Percentiles rank a stretch among this genome's conserved stretches.
phyloP scores from a whole-genome alignment of 106 monocot species.

The Vanilla planifolia region DNA sequence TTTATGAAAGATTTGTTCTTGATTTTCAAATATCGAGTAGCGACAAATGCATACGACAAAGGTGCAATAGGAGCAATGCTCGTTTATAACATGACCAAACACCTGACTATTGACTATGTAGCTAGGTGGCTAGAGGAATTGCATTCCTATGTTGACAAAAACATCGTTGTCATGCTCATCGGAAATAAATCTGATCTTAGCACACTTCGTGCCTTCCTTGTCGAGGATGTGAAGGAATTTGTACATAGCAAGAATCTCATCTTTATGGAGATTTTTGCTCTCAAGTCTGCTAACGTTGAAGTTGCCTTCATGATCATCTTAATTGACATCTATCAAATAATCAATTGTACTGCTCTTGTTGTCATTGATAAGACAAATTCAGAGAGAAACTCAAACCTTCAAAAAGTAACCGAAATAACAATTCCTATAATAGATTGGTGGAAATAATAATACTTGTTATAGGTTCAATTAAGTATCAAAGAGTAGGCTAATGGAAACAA shows the following conservation, averaged over 20 bases:
- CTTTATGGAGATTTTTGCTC: slow-evolving; percentile 56
- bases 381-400: slow-evolving; percentile 9
- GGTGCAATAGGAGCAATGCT: slow-evolving; percentile 63
- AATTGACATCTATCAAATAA: slow-evolving; percentile 38
- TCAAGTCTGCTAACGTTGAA: slow-evolving; percentile 55
- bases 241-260: slow-evolving; percentile 42
- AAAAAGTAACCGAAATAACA: slow-evolving; percentile 38
- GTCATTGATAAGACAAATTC: slow-evolving; percentile 18
- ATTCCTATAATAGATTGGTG: slow-evolving; percentile 16
- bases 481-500: too few species aligned
- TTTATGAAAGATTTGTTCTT: too few species aligned
- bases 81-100: slow-evolving; percentile 61
- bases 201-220: slow-evolving; percentile 30
- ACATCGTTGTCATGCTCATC: slow-evolving; percentile 61
- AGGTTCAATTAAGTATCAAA: not conserved
- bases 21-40: slow-evolving; percentile 36
- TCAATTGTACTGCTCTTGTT: slow-evolving; percentile 38
- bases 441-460: not conserved
- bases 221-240: slow-evolving; percentile 47
- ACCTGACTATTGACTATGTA: slow-evolving; percentile 45
- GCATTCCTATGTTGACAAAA: slow-evolving; percentile 43
- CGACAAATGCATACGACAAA: slow-evolving; percentile 54
- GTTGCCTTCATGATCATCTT: slow-evolving; percentile 37
- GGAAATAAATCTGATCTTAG: slow-evolving; percentile 59
- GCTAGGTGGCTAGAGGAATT: slow-evolving; percentile 47